Evolutionary conservation across 2,329 filamentous ascomycete genomes (phyloP).

Genomic region (Neofusicoccum umdonicola): DNA sequence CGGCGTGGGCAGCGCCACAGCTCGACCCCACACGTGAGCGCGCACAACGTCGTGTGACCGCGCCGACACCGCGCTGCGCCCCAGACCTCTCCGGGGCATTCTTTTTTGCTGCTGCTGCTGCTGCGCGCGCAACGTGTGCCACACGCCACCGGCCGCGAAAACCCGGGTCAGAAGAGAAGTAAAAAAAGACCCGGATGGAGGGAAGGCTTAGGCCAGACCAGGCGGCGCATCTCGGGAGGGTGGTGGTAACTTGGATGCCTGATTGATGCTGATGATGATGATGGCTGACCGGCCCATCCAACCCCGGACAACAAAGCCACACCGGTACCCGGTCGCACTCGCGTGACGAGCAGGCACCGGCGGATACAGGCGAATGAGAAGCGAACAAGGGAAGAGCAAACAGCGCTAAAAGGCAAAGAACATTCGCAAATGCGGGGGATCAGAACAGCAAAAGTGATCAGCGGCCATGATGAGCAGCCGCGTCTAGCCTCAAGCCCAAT

Average conservation of each 20-base stretch:
- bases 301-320: no score
- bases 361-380: neutral
- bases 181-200: neutral
- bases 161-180: neutral
- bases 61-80: neutral
- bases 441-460: neutral
- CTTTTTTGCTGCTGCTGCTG: neutral
- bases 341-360: neutral
- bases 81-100: neutral
- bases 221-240: no score
- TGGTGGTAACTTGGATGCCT: no score
- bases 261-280: no score
- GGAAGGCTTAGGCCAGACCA: no score
- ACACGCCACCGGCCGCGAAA: slow-evolving; percentile 1
- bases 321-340: neutral
- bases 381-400: neutral
- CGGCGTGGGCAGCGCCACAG: no score
- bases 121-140: neutral
- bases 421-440: neutral
- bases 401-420: neutral
- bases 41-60: neutral
- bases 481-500: neutral
- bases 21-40: neutral
- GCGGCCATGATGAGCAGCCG: neutral
- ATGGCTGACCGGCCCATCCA: no score